Base-by-base conservation (phyloP, 139 green algal genomes). In the Micractinium conductrix region DNA sequence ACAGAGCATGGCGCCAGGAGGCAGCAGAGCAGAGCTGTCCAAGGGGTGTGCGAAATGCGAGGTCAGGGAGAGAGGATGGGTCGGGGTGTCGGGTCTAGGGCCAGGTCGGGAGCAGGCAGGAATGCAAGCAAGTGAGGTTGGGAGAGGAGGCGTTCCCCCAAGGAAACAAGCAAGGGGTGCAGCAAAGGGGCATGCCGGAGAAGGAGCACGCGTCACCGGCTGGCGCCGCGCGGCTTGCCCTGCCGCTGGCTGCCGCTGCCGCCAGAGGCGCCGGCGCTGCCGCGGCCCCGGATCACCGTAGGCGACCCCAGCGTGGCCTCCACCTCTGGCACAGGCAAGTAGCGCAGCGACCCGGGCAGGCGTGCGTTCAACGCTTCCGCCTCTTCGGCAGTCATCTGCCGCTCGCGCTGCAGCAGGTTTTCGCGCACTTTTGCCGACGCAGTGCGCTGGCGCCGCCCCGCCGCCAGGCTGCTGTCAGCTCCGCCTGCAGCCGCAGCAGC, bases 321-420 rank as follows among this genome's bases (percentile, higher is more conserved):
- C 76, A 82, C 58, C 38, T 82, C 76, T 2, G 38, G 28, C 0
- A 58, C 76, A 17, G 76, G 76, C 55, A 82, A 28, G 76, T 82
- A 82, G 26, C 40, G 38, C 55, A 82, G 58, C 45, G 58, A 38
- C 37, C 55, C 45, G 1, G 76, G 76, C 76, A 82, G 76, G 58
- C 38, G 76, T 14, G 76, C 53, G n/a, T 82, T 82, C 58, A 82
- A 58, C 58, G 58, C 58, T 58, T 71, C 76, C 14, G 76, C 76
- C 58, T 82, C 76, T 40, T 82, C 55, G 3, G 76, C 76, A 1
- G 76, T 82, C 76, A 82, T 82, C 58, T 82, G 76, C 12, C 76
- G 76, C 76, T 82, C 76, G 26, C 76, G 76, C 76, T 82, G 76
- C 38, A 82, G 26, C 76, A 82, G 40, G 58, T 72, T 82, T 58